Conservation (phyloP, 1,284 basidiomycete genomes). For the Porogramme epimiltina region DNA sequence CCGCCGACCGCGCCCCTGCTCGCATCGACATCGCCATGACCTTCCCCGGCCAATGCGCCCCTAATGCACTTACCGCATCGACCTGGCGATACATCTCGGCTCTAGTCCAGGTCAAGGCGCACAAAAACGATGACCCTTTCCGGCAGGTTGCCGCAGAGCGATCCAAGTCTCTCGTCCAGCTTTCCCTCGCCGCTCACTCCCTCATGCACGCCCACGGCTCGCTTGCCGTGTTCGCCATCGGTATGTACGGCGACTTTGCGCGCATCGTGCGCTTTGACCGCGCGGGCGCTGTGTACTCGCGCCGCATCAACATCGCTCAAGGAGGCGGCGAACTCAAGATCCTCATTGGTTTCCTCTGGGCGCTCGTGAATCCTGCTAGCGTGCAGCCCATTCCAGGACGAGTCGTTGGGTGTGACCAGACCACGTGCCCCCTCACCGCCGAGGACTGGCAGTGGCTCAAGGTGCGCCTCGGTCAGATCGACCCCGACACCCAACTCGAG, state of each 20-base stretch:
- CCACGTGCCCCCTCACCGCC: neutral
- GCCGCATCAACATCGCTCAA: neutral
- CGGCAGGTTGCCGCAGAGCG: neutral
- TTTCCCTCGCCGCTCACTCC: conserved; percentile 11
- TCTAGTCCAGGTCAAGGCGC: neutral
- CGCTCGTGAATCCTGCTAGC: neutral
- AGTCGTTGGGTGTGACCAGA: conserved; percentile 2
- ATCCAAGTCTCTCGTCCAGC: conserved; percentile 2
- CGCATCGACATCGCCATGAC: conserved; percentile 2
- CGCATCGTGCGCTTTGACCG: conserved; percentile 9
- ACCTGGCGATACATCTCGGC: neutral
- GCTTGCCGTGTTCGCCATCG: conserved; percentile 10
- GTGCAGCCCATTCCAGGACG: neutral
- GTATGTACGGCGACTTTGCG: conserved; percentile 2
- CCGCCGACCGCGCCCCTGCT: neutral
- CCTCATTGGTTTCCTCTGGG: conserved; percentile 9
- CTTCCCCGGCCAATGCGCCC: neutral
- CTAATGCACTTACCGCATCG: neutral
- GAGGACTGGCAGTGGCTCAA: neutral
- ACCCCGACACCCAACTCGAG: no score
- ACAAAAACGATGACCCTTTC: neutral
- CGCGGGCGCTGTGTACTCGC: conserved; percentile 3
- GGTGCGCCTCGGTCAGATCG: neutral
- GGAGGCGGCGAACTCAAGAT: neutral
- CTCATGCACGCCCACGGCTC: conserved; percentile 12